These are phyloP conservation scores for Onygenales sp. DNA, from an alignment of 2,329 filamentous ascomycete species.

Conservation along the genomic window DNA sequence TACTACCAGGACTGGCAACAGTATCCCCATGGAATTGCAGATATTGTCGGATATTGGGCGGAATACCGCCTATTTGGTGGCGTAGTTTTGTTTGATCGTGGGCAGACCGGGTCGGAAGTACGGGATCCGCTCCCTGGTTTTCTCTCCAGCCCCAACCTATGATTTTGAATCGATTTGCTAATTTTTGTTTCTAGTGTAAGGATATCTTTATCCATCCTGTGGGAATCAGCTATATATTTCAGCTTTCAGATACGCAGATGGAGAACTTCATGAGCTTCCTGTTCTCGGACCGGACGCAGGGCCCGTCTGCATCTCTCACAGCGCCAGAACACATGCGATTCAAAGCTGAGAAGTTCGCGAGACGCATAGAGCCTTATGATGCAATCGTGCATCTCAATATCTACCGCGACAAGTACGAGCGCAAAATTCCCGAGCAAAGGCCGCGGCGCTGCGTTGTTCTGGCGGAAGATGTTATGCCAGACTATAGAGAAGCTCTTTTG, in stretches of 20 bases:
- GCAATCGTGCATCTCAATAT: slow-evolving; percentile 4
- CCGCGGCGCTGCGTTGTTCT: background rate
- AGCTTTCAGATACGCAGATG: slow-evolving; percentile 8
- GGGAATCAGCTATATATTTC: slow-evolving; percentile 2
- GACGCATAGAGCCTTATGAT: slow-evolving; percentile 3
- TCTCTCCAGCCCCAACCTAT: background rate
- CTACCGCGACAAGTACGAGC: slow-evolving; percentile 7
- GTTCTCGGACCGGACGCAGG: background rate
- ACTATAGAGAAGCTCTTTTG: background rate
- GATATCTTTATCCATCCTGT: slow-evolving; percentile 5
- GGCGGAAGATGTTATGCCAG: background rate
- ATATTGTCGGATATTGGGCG: slow-evolving; percentile 18
- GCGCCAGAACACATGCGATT: background rate
- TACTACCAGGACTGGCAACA: slow-evolving; percentile 9
- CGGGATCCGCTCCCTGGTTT: background rate
- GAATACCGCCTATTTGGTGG: slow-evolving; percentile 17
- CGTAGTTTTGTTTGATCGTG: slow-evolving; percentile 18
- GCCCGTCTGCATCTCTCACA: background rate
- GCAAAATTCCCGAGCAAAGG: background rate
- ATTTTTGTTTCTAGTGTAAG: background rate
- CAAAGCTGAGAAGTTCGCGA: slow-evolving; percentile 2
- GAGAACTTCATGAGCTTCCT: slow-evolving; percentile 2
- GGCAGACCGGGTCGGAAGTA: slow-evolving; percentile 1
- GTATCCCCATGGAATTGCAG: slow-evolving; percentile 17
- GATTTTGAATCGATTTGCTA: background rate